These are phyloP conservation scores for Tuber brumale DNA, from an alignment of 495 filamentous ascomycete genomes.

Conservation along the genomic window DNA sequence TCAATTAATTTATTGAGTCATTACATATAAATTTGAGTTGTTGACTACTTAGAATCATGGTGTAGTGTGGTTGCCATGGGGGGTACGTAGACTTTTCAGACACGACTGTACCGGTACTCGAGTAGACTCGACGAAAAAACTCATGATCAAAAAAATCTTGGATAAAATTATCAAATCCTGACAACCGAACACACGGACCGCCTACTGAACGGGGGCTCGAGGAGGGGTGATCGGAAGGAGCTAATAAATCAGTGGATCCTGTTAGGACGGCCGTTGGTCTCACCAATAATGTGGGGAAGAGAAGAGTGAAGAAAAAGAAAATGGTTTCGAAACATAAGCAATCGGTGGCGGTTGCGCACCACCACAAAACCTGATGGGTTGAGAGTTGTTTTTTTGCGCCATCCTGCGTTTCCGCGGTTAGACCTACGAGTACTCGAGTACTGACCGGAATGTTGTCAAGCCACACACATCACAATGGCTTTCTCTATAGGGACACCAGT, in stretches of 20 bases:
- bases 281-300: neutral
- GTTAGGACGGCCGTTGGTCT: conserved; percentile 2
- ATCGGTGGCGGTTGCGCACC: neutral
- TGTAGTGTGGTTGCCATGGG: no score
- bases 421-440: no score
- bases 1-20: no score
- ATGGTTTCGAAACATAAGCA: neutral
- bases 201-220: neutral
- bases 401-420: conserved; percentile 17
- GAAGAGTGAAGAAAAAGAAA: neutral
- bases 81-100: no score
- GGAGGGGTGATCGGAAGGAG: neutral
- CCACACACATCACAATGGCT: neutral
- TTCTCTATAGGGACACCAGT: neutral
- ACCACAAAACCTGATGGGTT: neutral
- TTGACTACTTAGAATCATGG: no score
- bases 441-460: conserved; percentile 9
- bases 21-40: no score
- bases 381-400: conserved; percentile 25
- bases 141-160: neutral
- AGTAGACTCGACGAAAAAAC: neutral
- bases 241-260: neutral
- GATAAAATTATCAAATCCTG: neutral
- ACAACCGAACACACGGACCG: neutral
- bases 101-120: no score